Evolutionary conservation across 2,329 filamentous ascomycete species (phyloP).

Genomic region (Eutypella sp.): DNA sequence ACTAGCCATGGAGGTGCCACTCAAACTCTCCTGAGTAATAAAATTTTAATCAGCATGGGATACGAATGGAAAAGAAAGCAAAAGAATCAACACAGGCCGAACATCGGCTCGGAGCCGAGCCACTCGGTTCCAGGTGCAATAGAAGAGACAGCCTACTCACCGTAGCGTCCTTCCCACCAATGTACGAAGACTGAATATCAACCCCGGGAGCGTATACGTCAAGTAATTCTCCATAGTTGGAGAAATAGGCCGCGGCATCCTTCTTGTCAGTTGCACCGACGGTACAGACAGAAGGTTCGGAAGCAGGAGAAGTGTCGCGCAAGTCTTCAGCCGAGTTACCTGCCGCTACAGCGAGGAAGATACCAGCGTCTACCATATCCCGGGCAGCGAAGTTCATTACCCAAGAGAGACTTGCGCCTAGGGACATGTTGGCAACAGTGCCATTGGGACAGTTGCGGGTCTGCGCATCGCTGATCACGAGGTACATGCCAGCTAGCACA

Average conservation of each 20-base stretch:
- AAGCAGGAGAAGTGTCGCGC: constrained; percentile 10
- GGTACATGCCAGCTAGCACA: constrained; percentile 32
- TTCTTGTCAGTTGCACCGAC: constrained; percentile 12
- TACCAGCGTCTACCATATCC: constrained; percentile 4
- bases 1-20: constrained; percentile 39
- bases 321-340: constrained; percentile 18
- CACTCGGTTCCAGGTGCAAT: neutral
- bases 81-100: too few relatives aligned
- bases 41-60: neutral
- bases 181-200: constrained; percentile 11
- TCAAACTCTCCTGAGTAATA: neutral
- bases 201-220: constrained; percentile 14
- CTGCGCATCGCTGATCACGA: constrained; percentile 6
- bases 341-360: constrained; percentile 14
- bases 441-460: constrained; percentile 15
- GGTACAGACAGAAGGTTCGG: constrained; percentile 11
- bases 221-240: constrained; percentile 17
- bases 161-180: neutral
- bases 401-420: constrained; percentile 11
- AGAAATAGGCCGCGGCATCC: constrained; percentile 8
- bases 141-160: neutral
- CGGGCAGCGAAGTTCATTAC: constrained; percentile 7
- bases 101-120: neutral
- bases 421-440: constrained; percentile 22
- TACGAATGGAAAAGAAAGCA: neutral